Evolutionary conservation across 1,284 basidiomycete genomes (phyloP), one percentile per base, ranked within the genome.

Genomic region (Psilocybe mexicana): DNA sequence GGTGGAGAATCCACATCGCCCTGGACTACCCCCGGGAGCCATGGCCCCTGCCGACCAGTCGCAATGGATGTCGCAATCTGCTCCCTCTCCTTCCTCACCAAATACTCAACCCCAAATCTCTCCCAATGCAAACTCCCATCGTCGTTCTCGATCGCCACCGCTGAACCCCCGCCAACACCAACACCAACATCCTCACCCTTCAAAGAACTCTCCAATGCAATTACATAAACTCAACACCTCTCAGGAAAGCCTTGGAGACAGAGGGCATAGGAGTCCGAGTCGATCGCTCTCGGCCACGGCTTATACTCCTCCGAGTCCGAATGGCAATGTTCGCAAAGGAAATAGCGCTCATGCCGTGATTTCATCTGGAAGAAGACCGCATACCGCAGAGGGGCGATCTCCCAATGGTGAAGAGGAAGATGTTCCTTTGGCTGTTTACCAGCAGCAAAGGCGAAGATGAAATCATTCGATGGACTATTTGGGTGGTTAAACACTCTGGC

Each of bases 221-320:
- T 54, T 69, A 40, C 67, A 67, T 57, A 68, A 65, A 57, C 60
- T 63, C 5, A 71, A 72, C 49, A 61, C 67, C 11, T 72, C 74
- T 11, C 72, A 72, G 52, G 74, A 76, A 48, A 72, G 63, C 43
- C 61, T 72, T 23, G 58, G 60, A 44, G 66, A 63, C 43, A 58
- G 57, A 64, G 60, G 68, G 7, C 70, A 69, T n/a, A 77, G 79
- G 58, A 63, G 72, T 14, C 79, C 86, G 1, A 72, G 74, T n/a
- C 82, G 88, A 40, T 90, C 89, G 18, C 62, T 87, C 54, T 90
- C 87, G 3, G 88, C 88, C 12, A 87, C 81, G 42, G 86, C 81
- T 8, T 67, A 72, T 35, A 70, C 80, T 7, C 74, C 80, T 12
- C 61, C 73, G 28, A 71, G 72, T 24, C 61, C 69, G 46, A 87